A percentile compares a stretch with the other conserved stretches of the same genome.
phyloP scores from a whole-genome alignment of 1,284 basidiomycete species.

The Melampsora americana region DNA sequence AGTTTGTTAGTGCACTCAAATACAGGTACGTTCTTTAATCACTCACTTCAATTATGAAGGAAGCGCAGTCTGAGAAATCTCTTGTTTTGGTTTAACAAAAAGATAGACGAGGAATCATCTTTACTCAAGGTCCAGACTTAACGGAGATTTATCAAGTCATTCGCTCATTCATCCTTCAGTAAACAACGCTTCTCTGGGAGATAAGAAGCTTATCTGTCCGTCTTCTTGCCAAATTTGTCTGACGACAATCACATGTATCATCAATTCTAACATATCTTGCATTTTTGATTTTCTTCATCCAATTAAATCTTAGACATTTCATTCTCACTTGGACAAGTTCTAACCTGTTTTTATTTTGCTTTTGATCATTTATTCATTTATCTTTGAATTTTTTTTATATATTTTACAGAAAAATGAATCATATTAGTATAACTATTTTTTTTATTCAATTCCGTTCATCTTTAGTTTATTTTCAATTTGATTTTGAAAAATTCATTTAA shows the following conservation, averaged over 20 bases:
- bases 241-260: constrained; percentile 61
- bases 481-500: neutral
- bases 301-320: constrained; percentile 6
- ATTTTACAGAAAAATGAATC: neutral
- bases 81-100: neutral
- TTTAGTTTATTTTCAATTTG: no score
- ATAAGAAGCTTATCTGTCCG: neutral
- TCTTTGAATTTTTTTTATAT: no score
- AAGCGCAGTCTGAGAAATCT: neutral
- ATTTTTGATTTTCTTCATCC: constrained; percentile 7
- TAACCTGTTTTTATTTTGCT: constrained; percentile 1
- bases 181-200: neutral
- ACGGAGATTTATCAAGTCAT: constrained; percentile 35
- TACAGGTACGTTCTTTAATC: constrained; percentile 31
- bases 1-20: constrained; percentile 31
- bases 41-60: neutral
- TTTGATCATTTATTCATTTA: no score
- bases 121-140: constrained; percentile 16
- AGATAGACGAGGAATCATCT: constrained; percentile 19
- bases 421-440: neutral
- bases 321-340: neutral
- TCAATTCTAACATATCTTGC: constrained; percentile 71
- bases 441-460: neutral
- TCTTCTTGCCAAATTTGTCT: neutral
- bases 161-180: neutral